phyloP scores from a whole-genome alignment of 2,329 filamentous ascomycete genomes.

The Cladosporium sp. region DNA sequence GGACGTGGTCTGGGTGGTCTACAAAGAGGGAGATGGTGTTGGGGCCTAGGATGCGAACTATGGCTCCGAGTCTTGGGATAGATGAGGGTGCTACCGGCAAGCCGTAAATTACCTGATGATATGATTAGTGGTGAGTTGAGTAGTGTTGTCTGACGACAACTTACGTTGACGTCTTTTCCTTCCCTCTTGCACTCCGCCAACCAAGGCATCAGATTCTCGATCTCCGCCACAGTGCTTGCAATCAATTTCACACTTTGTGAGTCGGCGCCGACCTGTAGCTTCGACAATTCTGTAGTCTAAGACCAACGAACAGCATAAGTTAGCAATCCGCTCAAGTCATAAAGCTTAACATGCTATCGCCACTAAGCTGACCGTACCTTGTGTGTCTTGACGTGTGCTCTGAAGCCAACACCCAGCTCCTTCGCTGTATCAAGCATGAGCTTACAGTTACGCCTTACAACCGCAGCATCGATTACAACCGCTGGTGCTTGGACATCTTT shows the following conservation, averaged over 20 bases:
- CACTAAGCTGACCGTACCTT: conserved; percentile 56
- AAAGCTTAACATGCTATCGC: background rate
- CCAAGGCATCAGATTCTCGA: conserved; percentile 64
- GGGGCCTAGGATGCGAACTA: conserved; percentile 59
- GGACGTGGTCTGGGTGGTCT: conserved; percentile 66
- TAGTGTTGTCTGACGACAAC: conserved; percentile 24
- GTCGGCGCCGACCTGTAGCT: conserved; percentile 66
- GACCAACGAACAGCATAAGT: background rate
- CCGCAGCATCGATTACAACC: conserved; percentile 66
- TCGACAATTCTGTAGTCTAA: conserved; percentile 66
- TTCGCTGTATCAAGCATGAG: conserved; percentile 68
- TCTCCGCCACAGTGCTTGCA: conserved; percentile 73
- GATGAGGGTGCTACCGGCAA: conserved; percentile 66
- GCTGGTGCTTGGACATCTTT: conserved; percentile 65
- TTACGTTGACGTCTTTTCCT: conserved; percentile 61
- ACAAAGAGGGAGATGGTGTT: conserved; percentile 64
- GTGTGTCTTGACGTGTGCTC: conserved; percentile 81
- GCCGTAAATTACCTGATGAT: conserved; percentile 64
- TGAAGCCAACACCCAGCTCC: conserved; percentile 63
- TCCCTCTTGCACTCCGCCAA: conserved; percentile 58
- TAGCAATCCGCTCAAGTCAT: background rate
- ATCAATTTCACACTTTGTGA: conserved; percentile 60
- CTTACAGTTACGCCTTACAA: conserved; percentile 66
- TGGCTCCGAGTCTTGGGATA: conserved; percentile 58
- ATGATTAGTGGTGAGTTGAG: background rate